phyloP scores from a whole-genome alignment of 768 basidiomycete species.

The Termitomyces titanicus region DNA sequence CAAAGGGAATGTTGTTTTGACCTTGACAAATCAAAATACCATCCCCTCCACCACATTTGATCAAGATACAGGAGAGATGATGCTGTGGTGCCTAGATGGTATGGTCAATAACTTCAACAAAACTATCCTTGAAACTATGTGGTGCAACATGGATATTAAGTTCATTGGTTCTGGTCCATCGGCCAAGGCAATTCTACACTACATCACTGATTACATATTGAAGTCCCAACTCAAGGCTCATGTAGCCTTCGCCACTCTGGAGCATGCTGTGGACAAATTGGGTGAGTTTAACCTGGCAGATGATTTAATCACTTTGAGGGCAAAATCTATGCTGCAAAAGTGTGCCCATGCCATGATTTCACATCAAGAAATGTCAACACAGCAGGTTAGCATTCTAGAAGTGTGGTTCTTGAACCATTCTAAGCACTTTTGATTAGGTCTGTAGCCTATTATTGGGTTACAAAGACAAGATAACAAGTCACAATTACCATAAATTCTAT shows the following conservation, averaged over 20 bases:
- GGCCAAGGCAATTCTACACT: slow-evolving; percentile 40
- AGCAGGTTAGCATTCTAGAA: slow-evolving; percentile 20
- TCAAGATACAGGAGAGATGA: slow-evolving; percentile 26
- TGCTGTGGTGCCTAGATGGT: slow-evolving; percentile 30
- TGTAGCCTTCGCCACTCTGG: slow-evolving; percentile 35
- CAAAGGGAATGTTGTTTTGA: slow-evolving; percentile 25
- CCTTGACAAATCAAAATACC: slow-evolving; percentile 19
- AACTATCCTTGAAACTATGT: slow-evolving; percentile 30
- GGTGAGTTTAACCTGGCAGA: slow-evolving; percentile 16
- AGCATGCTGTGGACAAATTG: slow-evolving; percentile 29
- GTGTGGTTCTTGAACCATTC: too few species aligned
- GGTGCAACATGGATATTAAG: slow-evolving; percentile 47
- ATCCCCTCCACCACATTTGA: slow-evolving; percentile 19
- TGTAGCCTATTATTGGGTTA: slow-evolving; percentile 28
- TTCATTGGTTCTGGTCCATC: slow-evolving; percentile 36
- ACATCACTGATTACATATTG: slow-evolving; percentile 48
- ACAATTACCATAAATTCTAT: slow-evolving; percentile 28
- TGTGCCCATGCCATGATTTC: slow-evolving; percentile 33
- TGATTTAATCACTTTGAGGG: slow-evolving; percentile 13
- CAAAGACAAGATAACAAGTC: slow-evolving; percentile 35
- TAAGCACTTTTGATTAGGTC: too few species aligned
- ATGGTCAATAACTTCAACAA: slow-evolving; percentile 41
- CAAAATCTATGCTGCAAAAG: slow-evolving; percentile 32
- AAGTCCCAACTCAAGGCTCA: slow-evolving; percentile 39
- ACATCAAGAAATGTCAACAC: slow-evolving; percentile 36